Conservation (phyloP, 2,329 filamentous ascomycete species). For the Cordyceps tenuipes region DNA sequence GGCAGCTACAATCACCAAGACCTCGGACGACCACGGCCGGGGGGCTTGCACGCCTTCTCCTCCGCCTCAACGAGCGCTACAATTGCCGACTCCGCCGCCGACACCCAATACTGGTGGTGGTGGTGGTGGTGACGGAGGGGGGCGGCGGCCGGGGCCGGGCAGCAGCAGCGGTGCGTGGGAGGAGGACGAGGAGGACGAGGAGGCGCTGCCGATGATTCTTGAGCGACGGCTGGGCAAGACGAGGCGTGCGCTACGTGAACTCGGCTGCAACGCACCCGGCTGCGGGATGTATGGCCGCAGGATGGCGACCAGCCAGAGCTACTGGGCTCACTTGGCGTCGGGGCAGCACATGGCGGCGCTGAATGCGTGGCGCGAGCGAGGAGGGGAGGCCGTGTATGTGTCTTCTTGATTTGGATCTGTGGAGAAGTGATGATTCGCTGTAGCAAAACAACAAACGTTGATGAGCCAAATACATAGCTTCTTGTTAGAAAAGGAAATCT, state of each 20-base stretch:
- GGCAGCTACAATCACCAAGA: neutral
- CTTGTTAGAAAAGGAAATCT: too few relatives aligned
- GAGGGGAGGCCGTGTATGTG: neutral
- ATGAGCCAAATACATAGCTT: too few relatives aligned
- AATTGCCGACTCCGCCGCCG: neutral
- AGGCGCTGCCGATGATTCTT: neutral
- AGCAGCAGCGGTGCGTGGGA: too few relatives aligned
- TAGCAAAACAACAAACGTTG: too few relatives aligned
- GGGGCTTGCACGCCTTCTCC: neutral
- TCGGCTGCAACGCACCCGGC: neutral
- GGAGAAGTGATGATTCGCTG: too few relatives aligned
- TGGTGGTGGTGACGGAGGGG: neutral
- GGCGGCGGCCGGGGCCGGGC: too few relatives aligned
- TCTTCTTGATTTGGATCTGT: neutral
- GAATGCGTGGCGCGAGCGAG: neutral
- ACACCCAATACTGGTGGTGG: neutral
- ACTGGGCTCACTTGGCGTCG: slow-evolving; percentile 1
- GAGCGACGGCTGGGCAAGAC: neutral
- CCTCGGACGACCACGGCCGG: neutral
- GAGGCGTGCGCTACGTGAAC: neutral
- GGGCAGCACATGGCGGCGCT: neutral
- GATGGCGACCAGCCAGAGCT: neutral
- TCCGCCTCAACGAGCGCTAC: neutral
- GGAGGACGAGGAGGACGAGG: too few relatives aligned
- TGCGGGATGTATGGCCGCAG: neutral